Base-by-base conservation (phyloP, 2,329 filamentous ascomycete genomes). In the Arthrocladium fulminans region DNA sequence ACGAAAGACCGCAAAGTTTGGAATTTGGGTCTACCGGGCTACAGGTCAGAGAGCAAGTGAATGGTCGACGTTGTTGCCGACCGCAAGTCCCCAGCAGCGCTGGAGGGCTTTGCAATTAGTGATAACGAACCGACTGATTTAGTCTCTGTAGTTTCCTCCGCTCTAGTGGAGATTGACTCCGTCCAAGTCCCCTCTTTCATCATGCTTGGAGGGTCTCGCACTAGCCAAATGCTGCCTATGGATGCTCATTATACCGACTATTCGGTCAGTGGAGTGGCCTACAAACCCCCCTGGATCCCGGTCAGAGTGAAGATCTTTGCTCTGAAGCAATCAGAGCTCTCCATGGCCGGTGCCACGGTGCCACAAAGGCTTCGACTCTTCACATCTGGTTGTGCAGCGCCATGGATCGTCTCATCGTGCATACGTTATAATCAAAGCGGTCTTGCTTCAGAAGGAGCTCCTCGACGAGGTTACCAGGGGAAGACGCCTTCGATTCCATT, bases 111-210 rank as follows among this genome's bases (percentile, higher is more conserved):
- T 5, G 17, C 32, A 35, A 35, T 35, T 35, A 35, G 32, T n/a
- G 6, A 5, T n/a, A 13, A 44, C 30, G 22, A 27, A 13, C 25
- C 30, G 41, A 29, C 41, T 10, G 32, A 19, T 15, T 8, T 32
- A 32, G 25, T 44, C 32, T 13, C 41, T 32, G 17, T 22, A n/a
- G n/a, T n/a, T 15, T 42, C 20, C 5, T 6, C 27, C 19, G 3
- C 12, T 29, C 25, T 17, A 23, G 25, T 27, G 43, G 43, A 46
- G 43, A 46, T 46, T 46, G 32, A 19, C 43, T 24, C 43, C 27
- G 24, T 23, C 9, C 22, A 3, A 19, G 19, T 13, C 19, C 25
- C 32, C 44, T 45, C 43, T 45, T 34, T 35, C 32, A 38, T 45
- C 20, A 35, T 37, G 7, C 34, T 25, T n/a, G 34, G 5, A 10